Percentiles rank a stretch among this genome's conserved stretches.
phyloP scores from a whole-genome alignment of 176 grass and related monocot species.

The Saccharum spontaneum region DNA sequence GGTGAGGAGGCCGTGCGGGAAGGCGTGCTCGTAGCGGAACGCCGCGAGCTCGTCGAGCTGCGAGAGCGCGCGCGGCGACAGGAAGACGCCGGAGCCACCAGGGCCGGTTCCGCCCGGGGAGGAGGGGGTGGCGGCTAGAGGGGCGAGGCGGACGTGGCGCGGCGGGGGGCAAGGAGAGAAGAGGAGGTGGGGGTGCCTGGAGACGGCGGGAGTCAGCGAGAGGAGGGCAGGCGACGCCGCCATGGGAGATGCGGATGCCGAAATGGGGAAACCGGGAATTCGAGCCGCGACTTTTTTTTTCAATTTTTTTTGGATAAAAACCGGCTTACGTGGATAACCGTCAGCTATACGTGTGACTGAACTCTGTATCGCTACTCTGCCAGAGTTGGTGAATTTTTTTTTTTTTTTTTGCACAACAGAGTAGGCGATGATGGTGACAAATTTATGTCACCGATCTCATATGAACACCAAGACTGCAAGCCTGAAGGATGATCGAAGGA shows the following conservation, averaged over 20 bases:
- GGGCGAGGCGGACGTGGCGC: constrained; percentile 32
- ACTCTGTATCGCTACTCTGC: no score
- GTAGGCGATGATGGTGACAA: no score
- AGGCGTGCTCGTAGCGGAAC: constrained; percentile 52
- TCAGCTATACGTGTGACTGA: not conserved
- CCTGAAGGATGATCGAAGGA: no score
- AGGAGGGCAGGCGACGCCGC: constrained; percentile 46
- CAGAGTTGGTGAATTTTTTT: no score
- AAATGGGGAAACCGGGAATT: not conserved
- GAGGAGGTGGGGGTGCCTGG: constrained; percentile 31
- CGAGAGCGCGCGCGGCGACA: constrained; percentile 46
- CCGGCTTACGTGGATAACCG: constrained; percentile 34
- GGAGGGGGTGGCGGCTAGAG: constrained; percentile 33
- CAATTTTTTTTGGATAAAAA: not conserved
- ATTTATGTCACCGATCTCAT: not conserved
- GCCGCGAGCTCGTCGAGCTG: constrained; percentile 48
- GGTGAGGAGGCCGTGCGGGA: constrained; percentile 52
- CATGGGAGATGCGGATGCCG: constrained; percentile 9
- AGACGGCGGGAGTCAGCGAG: constrained; percentile 35
- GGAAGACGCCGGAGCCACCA: constrained; percentile 45
- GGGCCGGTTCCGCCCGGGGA: constrained; percentile 15
- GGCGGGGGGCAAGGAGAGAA: constrained; percentile 27
- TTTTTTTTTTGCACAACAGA: no score
- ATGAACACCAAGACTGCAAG: not conserved
- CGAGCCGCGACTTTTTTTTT: not conserved